Evolutionary conservation across 2,329 filamentous ascomycete species (phyloP).

Genomic region (Cladosporium cucumerinum): DNA sequence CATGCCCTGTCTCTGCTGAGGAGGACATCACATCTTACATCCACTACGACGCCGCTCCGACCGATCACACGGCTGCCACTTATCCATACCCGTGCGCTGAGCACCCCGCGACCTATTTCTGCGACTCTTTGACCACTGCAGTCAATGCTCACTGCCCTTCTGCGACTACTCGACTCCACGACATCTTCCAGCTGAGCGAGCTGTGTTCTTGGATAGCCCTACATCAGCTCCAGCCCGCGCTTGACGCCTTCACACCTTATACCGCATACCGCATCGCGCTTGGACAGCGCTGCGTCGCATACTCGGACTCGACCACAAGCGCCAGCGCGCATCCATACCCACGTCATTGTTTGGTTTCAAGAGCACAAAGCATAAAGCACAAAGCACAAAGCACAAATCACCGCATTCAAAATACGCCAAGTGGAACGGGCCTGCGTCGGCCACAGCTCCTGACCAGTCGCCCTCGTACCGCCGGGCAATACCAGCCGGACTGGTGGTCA

Average conservation of each 20-base stretch:
- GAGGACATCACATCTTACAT: conserved; percentile 9
- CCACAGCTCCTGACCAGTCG: background rate
- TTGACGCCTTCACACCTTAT: background rate
- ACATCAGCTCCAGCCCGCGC: conserved; percentile 2
- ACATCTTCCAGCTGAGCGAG: conserved; percentile 3
- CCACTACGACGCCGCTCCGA: background rate
- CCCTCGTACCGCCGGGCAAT: conserved; percentile 5
- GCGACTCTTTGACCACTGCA: background rate
- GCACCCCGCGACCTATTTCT: background rate
- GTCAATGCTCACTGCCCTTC: background rate
- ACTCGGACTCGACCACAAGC: background rate
- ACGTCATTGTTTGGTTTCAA: background rate
- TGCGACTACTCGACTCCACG: background rate
- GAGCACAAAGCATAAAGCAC: background rate
- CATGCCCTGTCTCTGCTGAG: background rate
- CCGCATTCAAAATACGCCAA: background rate
- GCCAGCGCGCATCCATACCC: background rate
- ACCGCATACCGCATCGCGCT: conserved; percentile 6
- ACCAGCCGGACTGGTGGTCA: conserved; percentile 15
- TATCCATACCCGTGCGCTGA: background rate
- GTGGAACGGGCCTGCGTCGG: background rate
- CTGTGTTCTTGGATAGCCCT: background rate
- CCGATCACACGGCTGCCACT: background rate
- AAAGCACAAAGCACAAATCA: background rate
- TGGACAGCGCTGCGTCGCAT: conserved; percentile 5